A percentile compares a stretch with the other conserved stretches of the same genome.
Evolutionary conservation across 345 rosid genomes (phyloP).

Genomic region (Diplotaxis tenuifolia): DNA sequence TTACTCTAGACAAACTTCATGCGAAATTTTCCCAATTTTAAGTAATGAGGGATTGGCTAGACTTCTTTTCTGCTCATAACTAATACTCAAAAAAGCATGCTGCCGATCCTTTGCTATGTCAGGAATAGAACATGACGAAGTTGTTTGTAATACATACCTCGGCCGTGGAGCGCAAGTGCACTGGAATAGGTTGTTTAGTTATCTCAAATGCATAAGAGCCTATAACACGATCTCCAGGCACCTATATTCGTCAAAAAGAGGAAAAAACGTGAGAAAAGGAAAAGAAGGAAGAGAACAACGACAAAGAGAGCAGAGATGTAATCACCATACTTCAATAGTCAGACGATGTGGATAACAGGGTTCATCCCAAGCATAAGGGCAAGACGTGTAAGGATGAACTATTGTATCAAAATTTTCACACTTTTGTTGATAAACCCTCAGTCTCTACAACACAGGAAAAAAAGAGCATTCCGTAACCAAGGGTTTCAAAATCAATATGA

Average conservation of each 20-base stretch:
- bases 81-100: slow-evolving; percentile 1
- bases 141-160: slow-evolving; percentile 51
- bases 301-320: slow-evolving; percentile 9
- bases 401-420: slow-evolving; percentile 86
- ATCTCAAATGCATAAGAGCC: slow-evolving; percentile 83
- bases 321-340: slow-evolving; percentile 63
- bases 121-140: slow-evolving; percentile 1
- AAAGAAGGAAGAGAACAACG: slow-evolving; percentile 2
- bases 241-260: slow-evolving; percentile 45
- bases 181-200: slow-evolving; percentile 57
- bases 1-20: background rate
- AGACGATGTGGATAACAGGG: slow-evolving; percentile 87
- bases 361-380: slow-evolving; percentile 99
- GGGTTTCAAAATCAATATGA: slow-evolving; percentile 5
- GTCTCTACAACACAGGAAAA: slow-evolving; percentile 46
- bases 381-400: slow-evolving; percentile 70
- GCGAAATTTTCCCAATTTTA: background rate
- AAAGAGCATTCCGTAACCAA: slow-evolving; percentile 10
- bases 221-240: slow-evolving; percentile 79
- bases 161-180: slow-evolving; percentile 60
- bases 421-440: slow-evolving; percentile 81
- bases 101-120: background rate
- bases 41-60: background rate
- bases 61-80: slow-evolving; percentile 1
- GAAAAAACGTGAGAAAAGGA: slow-evolving; percentile 5